Percentiles rank a stretch among this genome's conserved stretches.
These are phyloP conservation scores for Fistulinella staudtii DNA, from an alignment of 1,284 basidiomycete genomes.

Conservation along the genomic window DNA sequence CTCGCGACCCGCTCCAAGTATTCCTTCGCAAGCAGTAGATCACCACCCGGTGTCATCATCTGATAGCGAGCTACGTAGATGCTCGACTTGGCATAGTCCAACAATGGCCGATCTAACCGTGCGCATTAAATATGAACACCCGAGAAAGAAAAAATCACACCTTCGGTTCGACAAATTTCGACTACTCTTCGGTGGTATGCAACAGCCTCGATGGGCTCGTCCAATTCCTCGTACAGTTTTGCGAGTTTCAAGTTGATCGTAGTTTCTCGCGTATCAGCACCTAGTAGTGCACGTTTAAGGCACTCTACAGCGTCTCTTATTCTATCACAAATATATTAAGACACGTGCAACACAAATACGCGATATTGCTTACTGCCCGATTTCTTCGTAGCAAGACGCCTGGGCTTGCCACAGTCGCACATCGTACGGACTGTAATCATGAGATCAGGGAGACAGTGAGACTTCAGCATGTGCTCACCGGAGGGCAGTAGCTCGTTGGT, in stretches of 20 bases:
- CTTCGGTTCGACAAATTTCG: constrained; percentile 64
- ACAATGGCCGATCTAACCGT: constrained; percentile 62
- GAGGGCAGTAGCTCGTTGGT: constrained; percentile 91
- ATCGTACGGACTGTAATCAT: constrained; percentile 79
- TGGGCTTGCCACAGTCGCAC: constrained; percentile 95
- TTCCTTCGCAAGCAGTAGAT: constrained; percentile 57
- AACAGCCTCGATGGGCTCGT: constrained; percentile 62
- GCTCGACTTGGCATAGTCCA: constrained; percentile 76
- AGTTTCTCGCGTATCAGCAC: constrained; percentile 78
- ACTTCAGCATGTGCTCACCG: constrained; percentile 47
- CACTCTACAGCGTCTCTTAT: constrained; percentile 85
- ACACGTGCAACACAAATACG: neutral
- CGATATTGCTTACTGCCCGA: constrained; percentile 60
- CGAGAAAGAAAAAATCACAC: constrained; percentile 22
- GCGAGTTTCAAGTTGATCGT: constrained; percentile 77
- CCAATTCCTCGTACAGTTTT: constrained; percentile 64
- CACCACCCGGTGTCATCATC: constrained; percentile 55
- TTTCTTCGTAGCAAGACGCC: constrained; percentile 90
- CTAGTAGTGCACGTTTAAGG: constrained; percentile 82
- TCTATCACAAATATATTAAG: constrained; percentile 32
- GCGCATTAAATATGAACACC: constrained; percentile 4
- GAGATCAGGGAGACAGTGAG: constrained; percentile 6
- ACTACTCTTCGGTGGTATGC: constrained; percentile 72
- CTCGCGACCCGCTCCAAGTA: constrained; percentile 69
- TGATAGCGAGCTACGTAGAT: constrained; percentile 80